Conservation (phyloP, 768 basidiomycete genomes). For the Suillus hirtellus region DNA sequence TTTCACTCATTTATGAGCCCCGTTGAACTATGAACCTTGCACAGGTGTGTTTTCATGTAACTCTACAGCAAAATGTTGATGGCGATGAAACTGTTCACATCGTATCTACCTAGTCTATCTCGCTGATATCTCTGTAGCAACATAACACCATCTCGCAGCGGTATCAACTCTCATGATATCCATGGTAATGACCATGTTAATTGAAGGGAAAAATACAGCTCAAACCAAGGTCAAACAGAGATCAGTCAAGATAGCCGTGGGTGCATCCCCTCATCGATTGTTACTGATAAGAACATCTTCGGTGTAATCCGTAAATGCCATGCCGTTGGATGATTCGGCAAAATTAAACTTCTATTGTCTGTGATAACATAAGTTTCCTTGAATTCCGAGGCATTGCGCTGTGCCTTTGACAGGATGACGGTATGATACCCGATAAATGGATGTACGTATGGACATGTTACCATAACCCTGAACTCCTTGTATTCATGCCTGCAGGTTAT, state of each 20-base stretch:
- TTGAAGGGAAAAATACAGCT: conserved; percentile 21
- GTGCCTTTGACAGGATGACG: conserved; percentile 10
- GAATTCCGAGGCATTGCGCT: too few relatives aligned
- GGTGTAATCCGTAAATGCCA: not conserved
- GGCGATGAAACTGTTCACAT: conserved; percentile 3
- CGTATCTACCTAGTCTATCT: not conserved
- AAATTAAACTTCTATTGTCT: conserved; percentile 14
- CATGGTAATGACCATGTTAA: conserved; percentile 27
- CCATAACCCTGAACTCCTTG: conserved; percentile 18
- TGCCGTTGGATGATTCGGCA: not conserved
- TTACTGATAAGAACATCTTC: conserved; percentile 30
- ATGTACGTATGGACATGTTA: conserved; percentile 14
- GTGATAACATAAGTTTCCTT: conserved; percentile 1
- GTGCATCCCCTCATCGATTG: conserved; percentile 6
- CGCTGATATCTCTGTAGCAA: conserved; percentile 13
- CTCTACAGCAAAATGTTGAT: not conserved
- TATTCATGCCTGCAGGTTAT: conserved; percentile 25
- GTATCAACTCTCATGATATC: conserved; percentile 23
- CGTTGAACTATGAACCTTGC: too few relatives aligned
- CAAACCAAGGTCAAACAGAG: conserved; percentile 24
- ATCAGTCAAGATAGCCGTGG: conserved; percentile 20
- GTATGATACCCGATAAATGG: conserved; percentile 21
- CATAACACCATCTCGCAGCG: conserved; percentile 10
- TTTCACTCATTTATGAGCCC: too few relatives aligned
- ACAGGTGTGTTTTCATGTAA: not conserved